Percentiles rank a stretch among this genome's conserved stretches.
These are phyloP conservation scores for Geranium incanum DNA, from an alignment of 441 rosid genomes.

Conservation along the genomic window DNA sequence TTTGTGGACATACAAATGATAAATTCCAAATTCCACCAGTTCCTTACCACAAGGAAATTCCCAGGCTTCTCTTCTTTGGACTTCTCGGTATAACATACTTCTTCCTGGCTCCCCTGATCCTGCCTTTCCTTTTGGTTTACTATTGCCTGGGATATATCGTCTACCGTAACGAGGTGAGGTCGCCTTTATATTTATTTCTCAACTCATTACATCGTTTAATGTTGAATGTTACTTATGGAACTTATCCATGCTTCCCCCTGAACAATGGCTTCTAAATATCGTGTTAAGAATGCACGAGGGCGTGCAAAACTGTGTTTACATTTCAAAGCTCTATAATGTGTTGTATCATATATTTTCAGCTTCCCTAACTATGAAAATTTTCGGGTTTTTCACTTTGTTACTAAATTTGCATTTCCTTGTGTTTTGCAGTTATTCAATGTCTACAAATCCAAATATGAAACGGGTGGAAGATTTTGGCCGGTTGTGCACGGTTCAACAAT, in stretches of 20 bases:
- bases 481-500: conserved; percentile 77
- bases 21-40: conserved; percentile 70
- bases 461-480: conserved; percentile 91
- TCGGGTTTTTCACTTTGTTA: conserved; percentile 5
- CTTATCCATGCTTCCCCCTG: neutral
- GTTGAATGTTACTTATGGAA: neutral
- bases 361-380: neutral
- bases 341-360: neutral
- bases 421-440: conserved; percentile 72
- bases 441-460: conserved; percentile 72
- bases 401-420: conserved; percentile 6
- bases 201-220: neutral
- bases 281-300: too few relatives aligned
- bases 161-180: conserved; percentile 74
- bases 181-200: neutral
- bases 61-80: conserved; percentile 76
- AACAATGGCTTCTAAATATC: neutral
- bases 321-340: neutral
- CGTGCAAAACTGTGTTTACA: neutral
- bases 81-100: conserved; percentile 90
- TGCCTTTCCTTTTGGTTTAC: conserved; percentile 81
- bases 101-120: conserved; percentile 83
- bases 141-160: conserved; percentile 72
- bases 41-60: conserved; percentile 70
- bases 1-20: conserved; percentile 34